Percentiles rank a stretch among this genome's conserved stretches.
These are phyloP conservation scores for Phaeosphaeria sp. DNA, from an alignment of 2,329 filamentous ascomycete genomes.

Conservation along the genomic window DNA sequence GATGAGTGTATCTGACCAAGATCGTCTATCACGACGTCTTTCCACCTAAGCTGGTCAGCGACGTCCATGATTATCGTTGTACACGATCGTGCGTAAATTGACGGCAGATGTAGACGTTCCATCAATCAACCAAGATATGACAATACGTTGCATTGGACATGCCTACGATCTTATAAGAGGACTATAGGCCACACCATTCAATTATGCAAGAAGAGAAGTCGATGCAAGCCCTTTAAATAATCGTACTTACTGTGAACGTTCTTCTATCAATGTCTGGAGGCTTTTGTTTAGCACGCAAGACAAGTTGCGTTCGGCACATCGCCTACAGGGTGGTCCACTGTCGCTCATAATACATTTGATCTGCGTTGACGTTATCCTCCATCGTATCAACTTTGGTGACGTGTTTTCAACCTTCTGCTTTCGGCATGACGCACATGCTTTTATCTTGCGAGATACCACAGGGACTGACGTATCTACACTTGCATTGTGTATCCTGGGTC, in stretches of 20 bases:
- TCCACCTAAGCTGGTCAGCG: slow-evolving; percentile 23
- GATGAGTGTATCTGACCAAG: slow-evolving; percentile 41
- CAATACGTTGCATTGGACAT: too few relatives aligned
- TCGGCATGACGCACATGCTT: slow-evolving; percentile 60
- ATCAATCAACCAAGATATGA: too few relatives aligned
- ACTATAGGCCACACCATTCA: too few relatives aligned
- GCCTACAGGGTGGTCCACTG: slow-evolving; percentile 54
- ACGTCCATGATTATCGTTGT: neutral
- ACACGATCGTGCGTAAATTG: neutral
- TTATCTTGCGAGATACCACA: slow-evolving; percentile 36
- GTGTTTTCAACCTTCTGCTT: slow-evolving; percentile 53
- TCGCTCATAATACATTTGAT: slow-evolving; percentile 62
- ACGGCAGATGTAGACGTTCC: too few relatives aligned
- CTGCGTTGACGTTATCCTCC: slow-evolving; percentile 9
- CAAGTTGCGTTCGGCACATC: slow-evolving; percentile 58
- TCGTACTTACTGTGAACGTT: slow-evolving; percentile 43
- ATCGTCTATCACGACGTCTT: slow-evolving; percentile 30
- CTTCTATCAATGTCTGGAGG: slow-evolving; percentile 57
- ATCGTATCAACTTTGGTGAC: slow-evolving; percentile 3
- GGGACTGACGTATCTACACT: slow-evolving; percentile 4
- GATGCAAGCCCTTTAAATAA: neutral
- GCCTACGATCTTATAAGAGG: too few relatives aligned
- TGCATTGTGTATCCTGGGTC: neutral
- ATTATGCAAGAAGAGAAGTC: neutral
- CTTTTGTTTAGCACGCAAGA: slow-evolving; percentile 62